Evolutionary conservation across 1,284 basidiomycete species (phyloP).

Genomic region (Ceratobasidium sp.): DNA sequence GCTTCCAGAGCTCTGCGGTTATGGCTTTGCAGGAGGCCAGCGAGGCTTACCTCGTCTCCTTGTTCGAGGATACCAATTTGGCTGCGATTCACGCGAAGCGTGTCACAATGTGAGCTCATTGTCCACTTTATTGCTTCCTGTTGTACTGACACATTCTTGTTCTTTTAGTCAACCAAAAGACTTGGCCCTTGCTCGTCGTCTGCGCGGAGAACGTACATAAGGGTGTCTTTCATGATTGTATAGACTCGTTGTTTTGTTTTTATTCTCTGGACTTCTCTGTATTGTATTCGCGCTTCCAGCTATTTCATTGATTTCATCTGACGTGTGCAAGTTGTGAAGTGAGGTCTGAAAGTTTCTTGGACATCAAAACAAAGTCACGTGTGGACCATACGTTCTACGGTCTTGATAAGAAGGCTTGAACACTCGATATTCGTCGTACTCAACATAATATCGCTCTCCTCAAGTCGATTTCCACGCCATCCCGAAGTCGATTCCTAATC

Average conservation of each 20-base stretch:
- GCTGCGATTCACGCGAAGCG: constrained; percentile 92
- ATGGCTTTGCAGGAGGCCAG: constrained; percentile 82
- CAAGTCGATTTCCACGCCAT: neutral
- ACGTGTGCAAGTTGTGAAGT: neutral
- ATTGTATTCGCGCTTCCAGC: constrained; percentile 30
- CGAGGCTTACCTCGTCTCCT: constrained; percentile 86
- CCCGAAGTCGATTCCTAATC: neutral
- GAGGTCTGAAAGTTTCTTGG: neutral
- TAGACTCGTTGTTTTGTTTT: constrained; percentile 47
- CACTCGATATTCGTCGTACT: neutral
- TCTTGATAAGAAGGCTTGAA: too few species aligned
- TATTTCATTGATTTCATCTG: constrained; percentile 22
- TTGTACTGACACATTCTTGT: constrained; percentile 50
- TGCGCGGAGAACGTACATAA: constrained; percentile 62
- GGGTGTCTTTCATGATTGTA: constrained; percentile 43
- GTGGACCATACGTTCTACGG: too few species aligned
- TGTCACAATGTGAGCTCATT: constrained; percentile 71
- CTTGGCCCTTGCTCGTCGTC: constrained; percentile 68
- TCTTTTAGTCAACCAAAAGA: constrained; percentile 70
- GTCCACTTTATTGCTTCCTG: constrained; percentile 51
- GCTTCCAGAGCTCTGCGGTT: constrained; percentile 85
- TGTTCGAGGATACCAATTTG: constrained; percentile 92
- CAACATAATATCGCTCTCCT: neutral
- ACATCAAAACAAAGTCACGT: neutral
- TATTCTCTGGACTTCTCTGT: constrained; percentile 15